Percentiles rank a stretch among this genome's conserved stretches.
These are phyloP conservation scores for Beauveria caledonica DNA, from an alignment of 2,329 filamentous ascomycete species.

Conservation along the genomic window DNA sequence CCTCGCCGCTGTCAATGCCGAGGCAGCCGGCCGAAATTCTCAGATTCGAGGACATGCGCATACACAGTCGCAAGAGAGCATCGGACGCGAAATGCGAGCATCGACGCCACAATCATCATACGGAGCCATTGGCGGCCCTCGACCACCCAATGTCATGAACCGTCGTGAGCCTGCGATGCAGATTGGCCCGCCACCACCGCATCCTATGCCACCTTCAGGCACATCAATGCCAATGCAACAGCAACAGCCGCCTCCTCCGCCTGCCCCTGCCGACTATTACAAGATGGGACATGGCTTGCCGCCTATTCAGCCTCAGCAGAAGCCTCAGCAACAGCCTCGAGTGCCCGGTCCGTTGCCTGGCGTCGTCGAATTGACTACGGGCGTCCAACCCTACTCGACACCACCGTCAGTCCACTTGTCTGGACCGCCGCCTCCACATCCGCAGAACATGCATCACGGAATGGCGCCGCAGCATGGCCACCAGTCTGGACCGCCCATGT, in stretches of 20 bases:
- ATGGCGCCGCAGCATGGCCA: neutral
- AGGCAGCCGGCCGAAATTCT: slow-evolving; percentile 29
- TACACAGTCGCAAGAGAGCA: slow-evolving; percentile 38
- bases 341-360: slow-evolving; percentile 47
- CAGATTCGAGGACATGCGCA: slow-evolving; percentile 33
- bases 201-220: slow-evolving; percentile 5
- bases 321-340: slow-evolving; percentile 23
- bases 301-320: slow-evolving; percentile 38
- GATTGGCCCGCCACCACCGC: slow-evolving; percentile 3
- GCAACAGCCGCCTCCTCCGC: slow-evolving; percentile 18
- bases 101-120: slow-evolving; percentile 35
- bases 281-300: slow-evolving; percentile 35
- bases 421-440: neutral
- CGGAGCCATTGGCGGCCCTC: slow-evolving; percentile 23
- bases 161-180: slow-evolving; percentile 7
- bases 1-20: slow-evolving; percentile 48
- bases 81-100: slow-evolving; percentile 34
- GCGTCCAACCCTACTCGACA: slow-evolving; percentile 52
- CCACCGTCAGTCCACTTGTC: slow-evolving; percentile 22
- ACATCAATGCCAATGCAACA: slow-evolving; percentile 17
- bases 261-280: slow-evolving; percentile 28
- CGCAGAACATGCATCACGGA: neutral
- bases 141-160: neutral
- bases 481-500: neutral
- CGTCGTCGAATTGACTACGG: slow-evolving; percentile 55